Conservation (phyloP, 805 yeast genomes). For the Candida jianshihensis region DNA sequence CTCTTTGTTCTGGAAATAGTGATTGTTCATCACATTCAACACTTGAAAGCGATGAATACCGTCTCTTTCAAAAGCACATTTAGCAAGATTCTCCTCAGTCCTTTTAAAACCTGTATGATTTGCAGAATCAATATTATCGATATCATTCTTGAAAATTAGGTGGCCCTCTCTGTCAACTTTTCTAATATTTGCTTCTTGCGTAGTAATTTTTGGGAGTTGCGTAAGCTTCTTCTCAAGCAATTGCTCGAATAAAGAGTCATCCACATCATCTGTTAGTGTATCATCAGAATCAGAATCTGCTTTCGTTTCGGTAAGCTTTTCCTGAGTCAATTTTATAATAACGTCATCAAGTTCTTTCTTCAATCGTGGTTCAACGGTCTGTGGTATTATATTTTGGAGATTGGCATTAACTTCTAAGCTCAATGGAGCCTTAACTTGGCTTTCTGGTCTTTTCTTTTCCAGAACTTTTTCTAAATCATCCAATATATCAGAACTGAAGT, state of each 20-base stretch:
- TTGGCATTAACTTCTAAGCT: too few species aligned
- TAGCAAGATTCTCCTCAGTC: slow-evolving; percentile 23
- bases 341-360: slow-evolving; percentile 1
- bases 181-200: slow-evolving; percentile 17
- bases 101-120: slow-evolving; percentile 6
- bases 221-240: slow-evolving; percentile 11
- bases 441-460: slow-evolving; percentile 1
- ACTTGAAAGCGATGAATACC: slow-evolving; percentile 47
- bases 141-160: slow-evolving; percentile 17
- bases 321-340: slow-evolving; percentile 3
- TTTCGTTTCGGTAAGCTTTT: slow-evolving; percentile 3
- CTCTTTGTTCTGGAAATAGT: slow-evolving; percentile 25
- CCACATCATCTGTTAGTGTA: slow-evolving; percentile 10
- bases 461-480: slow-evolving; percentile 10
- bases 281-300: slow-evolving; percentile 8
- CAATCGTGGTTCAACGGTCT: too few species aligned
- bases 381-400: too few species aligned
- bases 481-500: slow-evolving; percentile 21
- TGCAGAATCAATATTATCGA: slow-evolving; percentile 15
- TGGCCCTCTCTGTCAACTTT: slow-evolving; percentile 17
- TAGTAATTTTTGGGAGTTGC: slow-evolving; percentile 7
- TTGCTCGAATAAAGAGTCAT: slow-evolving; percentile 14
- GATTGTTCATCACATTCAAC: slow-evolving; percentile 23
- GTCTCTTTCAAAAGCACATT: slow-evolving; percentile 36
- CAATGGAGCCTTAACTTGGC: too few species aligned